Base-by-base conservation (phyloP, 805 yeast species). In the Candida montana region DNA sequence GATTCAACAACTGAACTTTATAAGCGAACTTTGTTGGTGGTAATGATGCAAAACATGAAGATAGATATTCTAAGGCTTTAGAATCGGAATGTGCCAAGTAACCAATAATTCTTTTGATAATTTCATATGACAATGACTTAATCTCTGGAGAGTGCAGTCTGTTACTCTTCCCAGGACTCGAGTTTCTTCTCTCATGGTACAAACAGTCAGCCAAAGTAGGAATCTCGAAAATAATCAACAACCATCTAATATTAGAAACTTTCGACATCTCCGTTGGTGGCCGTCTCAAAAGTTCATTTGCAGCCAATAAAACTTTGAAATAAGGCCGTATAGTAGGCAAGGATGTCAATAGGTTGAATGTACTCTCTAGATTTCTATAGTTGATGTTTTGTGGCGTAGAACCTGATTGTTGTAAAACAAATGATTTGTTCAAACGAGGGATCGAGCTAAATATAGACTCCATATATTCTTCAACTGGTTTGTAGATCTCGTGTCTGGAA, bases 101-200 rank as follows among this genome's bases (percentile, higher is more conserved):
- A 0, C 96, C 96, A 29, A 87, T 64, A 2, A 77, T 64, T 31
- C 89, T 68, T 54, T 84, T 85, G 19, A 81, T 57, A 4, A 90
- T 67, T 38, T 85, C 90, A 53, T 83, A 81, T n/a, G 83, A 72
- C 13, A 78, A 52, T 0, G 74, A 58, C 45, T 73, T 72, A 18
- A 82, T 68, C 49, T 77, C 84, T 0, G 75, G 71, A 0, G 73
- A 62, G 21, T 72, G 71, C 9, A 55, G 49, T 4, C 43, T 35
- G 21, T 30, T 17, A 12, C 16, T 23, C 10, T 20, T 35, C 6
- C 23, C 24, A 4, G n/a, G 33, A 33, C 27, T 4, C 7, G 38
- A 21, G 6, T 40, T 34, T n/a, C 42, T 44, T 24, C 33, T 53
- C 11, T 40, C 52, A 39, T 47, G 61, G 34, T 69, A 59, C 4